A percentile compares a stretch with the other conserved stretches of the same genome.
These are phyloP conservation scores for Yamadazyma atlantica DNA, from an alignment of 1,139 yeast species.

Conservation along the genomic window DNA sequence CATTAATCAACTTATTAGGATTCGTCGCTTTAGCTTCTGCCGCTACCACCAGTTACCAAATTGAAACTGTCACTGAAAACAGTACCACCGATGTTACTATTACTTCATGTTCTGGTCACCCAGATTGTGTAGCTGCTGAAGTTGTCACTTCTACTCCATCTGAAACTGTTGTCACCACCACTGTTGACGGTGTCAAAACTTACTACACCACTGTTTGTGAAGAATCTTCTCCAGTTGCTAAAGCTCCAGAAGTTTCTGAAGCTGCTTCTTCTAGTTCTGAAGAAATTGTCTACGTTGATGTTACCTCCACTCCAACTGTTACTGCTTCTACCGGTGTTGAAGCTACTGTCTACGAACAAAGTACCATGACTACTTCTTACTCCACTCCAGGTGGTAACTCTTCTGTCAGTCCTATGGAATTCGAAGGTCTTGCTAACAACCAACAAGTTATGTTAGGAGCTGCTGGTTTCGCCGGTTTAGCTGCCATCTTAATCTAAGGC, in stretches of 20 bases:
- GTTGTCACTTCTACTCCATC: slow-evolving; percentile 16
- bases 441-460: slow-evolving; percentile 33
- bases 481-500: slow-evolving; percentile 40
- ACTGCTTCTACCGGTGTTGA: slow-evolving; percentile 37
- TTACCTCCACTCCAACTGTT: slow-evolving; percentile 35
- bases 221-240: slow-evolving; percentile 24
- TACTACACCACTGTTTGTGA: slow-evolving; percentile 45
- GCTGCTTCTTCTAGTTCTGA: slow-evolving; percentile 20
- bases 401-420: slow-evolving; percentile 23
- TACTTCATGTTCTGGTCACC: slow-evolving; percentile 42
- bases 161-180: slow-evolving; percentile 24
- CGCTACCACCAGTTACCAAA: slow-evolving; percentile 16
- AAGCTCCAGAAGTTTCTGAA: slow-evolving; percentile 19
- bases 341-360: slow-evolving; percentile 33
- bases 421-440: slow-evolving; percentile 30
- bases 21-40: slow-evolving; percentile 25
- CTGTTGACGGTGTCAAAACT: slow-evolving; percentile 36
- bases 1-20: slow-evolving; percentile 31
- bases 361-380: slow-evolving; percentile 29
- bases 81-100: slow-evolving; percentile 40
- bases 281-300: slow-evolving; percentile 24
- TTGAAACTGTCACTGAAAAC: slow-evolving; percentile 33
- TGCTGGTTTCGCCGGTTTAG: slow-evolving; percentile 46
- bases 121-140: slow-evolving; percentile 15
- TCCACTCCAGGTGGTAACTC: slow-evolving; percentile 8